Conservation (phyloP, 2,329 filamentous ascomycete species). For the Phaeomoniella chlamydospora region DNA sequence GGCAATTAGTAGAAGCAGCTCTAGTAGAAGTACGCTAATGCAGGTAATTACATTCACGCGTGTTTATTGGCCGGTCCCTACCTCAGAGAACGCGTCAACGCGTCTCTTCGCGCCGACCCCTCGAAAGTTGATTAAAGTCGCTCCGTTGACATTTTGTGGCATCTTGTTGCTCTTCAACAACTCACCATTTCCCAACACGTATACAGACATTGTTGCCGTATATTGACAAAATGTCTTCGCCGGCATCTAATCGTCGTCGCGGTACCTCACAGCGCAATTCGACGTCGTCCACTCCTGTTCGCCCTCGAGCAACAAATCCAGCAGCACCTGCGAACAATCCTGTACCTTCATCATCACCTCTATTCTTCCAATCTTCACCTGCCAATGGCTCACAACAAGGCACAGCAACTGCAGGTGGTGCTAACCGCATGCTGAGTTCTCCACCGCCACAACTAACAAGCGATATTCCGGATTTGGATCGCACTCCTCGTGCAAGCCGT, state of each 20-base stretch:
- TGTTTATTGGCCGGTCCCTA: background rate
- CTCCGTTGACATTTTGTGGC: conserved; percentile 1
- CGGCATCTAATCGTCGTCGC: conserved; percentile 23
- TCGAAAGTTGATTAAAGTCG: background rate
- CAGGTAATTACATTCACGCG: background rate
- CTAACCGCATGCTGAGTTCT: conserved; percentile 28
- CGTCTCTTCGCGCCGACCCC: conserved; percentile 7
- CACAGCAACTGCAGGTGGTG: conserved; percentile 5
- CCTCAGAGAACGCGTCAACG: conserved; percentile 2
- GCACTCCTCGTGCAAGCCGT: conserved; percentile 24
- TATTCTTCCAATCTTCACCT: conserved; percentile 59
- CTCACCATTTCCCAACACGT: background rate
- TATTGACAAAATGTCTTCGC: conserved; percentile 28
- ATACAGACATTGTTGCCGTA: conserved; percentile 16
- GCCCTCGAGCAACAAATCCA: conserved; percentile 16
- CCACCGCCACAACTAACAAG: conserved; percentile 24
- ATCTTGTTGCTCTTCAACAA: conserved; percentile 1
- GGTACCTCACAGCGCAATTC: conserved; percentile 24
- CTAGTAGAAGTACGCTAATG: background rate
- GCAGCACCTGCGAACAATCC: conserved; percentile 19
- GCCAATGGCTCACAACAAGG: conserved; percentile 22
- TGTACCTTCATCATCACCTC: conserved; percentile 58
- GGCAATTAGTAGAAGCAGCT: background rate
- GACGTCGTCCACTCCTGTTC: conserved; percentile 22
- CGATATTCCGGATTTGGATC: conserved; percentile 24